Evolutionary conservation across 2,329 filamentous ascomycete species (phyloP), one percentile per base, ranked within the genome.

Genomic region (Coniella lustricola): DNA sequence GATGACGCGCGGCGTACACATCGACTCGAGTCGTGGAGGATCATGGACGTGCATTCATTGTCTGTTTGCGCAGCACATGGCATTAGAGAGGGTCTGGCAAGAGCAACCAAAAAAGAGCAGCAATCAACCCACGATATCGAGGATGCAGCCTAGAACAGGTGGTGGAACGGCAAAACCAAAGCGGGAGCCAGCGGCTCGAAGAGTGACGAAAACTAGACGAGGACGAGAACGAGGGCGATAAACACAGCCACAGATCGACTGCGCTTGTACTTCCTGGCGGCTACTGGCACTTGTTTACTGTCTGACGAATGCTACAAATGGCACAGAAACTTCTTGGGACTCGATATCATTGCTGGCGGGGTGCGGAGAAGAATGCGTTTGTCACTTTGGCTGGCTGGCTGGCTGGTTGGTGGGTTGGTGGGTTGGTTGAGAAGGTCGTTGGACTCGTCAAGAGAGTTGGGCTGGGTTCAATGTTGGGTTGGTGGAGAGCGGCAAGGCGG

Each of bases 41-140:
- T 37, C 40, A 46, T 44, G 20, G 25, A 31, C 35, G 43, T 38
- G 41, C 39, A 37, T 21, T 50, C 48, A 50, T 52, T 44, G 35
- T 44, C 44, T 32, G 25, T 37, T 25, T 32, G 36, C 43, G 32
- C 34, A n/a, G n/a, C n/a, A n/a, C n/a, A n/a, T n/a, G n/a, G n/a
- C n/a, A 22, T 20, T 14, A 25, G 13, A 29, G 16, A 12, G 16
- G 29, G 37, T 32, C 43, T 45, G 34, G 34, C 21, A n/a, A 25
- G 4, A 31, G 16, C 18, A 4, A 34, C 12, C 14, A 3, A 32
- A 29, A 18, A 4, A 35, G 7, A 22, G 32, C 14, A 25, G 40
- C 18, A 33, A 36, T 34, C 37, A 47, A 21, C 18, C 17, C 25
- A 29, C 34, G n/a, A 3, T n/a, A 29, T 32, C 14, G 7, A 31